Percentiles rank a stretch among this genome's conserved stretches.
Conservation (phyloP, 352 stramenopile species). For the Phytophthora foliorum region DNA sequence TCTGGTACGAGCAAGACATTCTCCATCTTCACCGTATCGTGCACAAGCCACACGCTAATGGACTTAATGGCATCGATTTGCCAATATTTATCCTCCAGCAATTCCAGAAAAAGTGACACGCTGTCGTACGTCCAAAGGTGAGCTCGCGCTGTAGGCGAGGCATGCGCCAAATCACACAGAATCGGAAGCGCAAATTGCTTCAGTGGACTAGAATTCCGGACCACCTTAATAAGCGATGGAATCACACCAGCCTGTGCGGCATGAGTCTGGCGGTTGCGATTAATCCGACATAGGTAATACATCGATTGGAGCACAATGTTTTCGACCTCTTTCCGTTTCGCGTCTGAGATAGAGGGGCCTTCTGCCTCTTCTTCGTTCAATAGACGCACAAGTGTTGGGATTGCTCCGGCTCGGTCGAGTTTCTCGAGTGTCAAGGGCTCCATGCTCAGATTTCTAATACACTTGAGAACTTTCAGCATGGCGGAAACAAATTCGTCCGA, state of each 20-base stretch:
- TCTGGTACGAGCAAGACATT: constrained; percentile 71
- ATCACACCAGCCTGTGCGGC: constrained; percentile 92
- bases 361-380: constrained; percentile 64
- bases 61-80: constrained; percentile 92
- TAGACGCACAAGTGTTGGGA: constrained; percentile 84
- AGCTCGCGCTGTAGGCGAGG: constrained; percentile 82
- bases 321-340: constrained; percentile 86
- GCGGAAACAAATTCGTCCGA: constrained; percentile 65
- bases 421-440: constrained; percentile 91
- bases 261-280: constrained; percentile 90
- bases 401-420: constrained; percentile 89
- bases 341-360: constrained; percentile 36
- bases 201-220: constrained; percentile 82
- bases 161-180: constrained; percentile 93
- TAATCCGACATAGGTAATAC: constrained; percentile 95
- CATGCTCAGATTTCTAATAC: constrained; percentile 92
- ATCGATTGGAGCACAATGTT: constrained; percentile 93
- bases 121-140: constrained; percentile 89
- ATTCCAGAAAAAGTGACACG: constrained; percentile 87
- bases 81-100: constrained; percentile 93
- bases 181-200: constrained; percentile 95
- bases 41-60: constrained; percentile 86
- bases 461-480: constrained; percentile 88
- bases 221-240: constrained; percentile 90
- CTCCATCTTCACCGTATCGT: constrained; percentile 89